phyloP scores from a whole-genome alignment of 1,284 basidiomycete species.

The Erythrobasidium hasegawianum region DNA sequence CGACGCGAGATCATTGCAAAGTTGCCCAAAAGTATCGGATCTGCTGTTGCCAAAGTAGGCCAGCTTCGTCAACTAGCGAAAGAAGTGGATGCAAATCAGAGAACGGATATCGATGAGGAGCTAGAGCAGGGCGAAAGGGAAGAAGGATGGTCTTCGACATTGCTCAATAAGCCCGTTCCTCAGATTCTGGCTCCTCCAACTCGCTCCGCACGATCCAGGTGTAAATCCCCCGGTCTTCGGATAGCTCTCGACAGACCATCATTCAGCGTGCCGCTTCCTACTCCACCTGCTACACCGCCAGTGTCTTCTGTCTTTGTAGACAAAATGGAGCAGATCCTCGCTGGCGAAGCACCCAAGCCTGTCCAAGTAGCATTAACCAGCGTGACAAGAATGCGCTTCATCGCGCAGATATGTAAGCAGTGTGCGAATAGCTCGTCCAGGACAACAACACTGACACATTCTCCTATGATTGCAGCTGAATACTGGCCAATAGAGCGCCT shows the following conservation, averaged over 20 bases:
- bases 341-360: background rate
- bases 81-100: conserved; percentile 32
- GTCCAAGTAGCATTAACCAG: conserved; percentile 5
- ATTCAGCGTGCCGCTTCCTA: conserved; percentile 21
- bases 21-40: conserved; percentile 70
- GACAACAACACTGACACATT: no score
- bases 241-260: background rate
- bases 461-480: conserved; percentile 63
- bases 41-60: conserved; percentile 73
- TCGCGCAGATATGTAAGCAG: conserved; percentile 47
- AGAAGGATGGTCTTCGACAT: conserved; percentile 53
- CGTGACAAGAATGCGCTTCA: conserved; percentile 49
- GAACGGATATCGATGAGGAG: conserved; percentile 5
- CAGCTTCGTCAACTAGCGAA: conserved; percentile 62
- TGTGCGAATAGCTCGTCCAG: no score
- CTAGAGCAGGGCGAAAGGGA: conserved; percentile 37
- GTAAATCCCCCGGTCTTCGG: conserved; percentile 8
- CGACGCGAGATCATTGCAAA: conserved; percentile 74
- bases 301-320: background rate
- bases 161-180: conserved; percentile 76
- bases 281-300: conserved; percentile 36
- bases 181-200: conserved; percentile 50
- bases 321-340: conserved; percentile 18
- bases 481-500: conserved; percentile 84
- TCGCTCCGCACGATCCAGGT: conserved; percentile 7